Evolutionary conservation across 352 stramenopile genomes (phyloP), one percentile per base, ranked within the genome.

Genomic region (Thraustochytrium striatum): DNA sequence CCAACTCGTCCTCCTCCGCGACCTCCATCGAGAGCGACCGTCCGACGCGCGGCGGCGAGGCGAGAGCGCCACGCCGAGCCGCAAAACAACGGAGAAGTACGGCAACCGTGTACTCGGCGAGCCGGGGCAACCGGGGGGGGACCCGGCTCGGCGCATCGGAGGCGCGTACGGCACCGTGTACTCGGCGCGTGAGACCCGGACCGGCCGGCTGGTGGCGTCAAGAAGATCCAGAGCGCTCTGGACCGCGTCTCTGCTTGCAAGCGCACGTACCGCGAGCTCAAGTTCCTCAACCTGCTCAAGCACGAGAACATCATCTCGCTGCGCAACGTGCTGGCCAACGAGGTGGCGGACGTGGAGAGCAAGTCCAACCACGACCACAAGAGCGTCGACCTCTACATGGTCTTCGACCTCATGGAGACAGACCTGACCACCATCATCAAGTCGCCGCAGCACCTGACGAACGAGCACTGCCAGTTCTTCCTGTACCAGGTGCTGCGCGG

Each of bases 241-340:
- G 93, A 97, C 61, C 95, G 99, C 85, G 91, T 98, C 38, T 94
- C 98, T 55, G 96, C 99, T 83, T 96, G 96, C 57, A 99, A 99
- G 86, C 92, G 96, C 58, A 99, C 99, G 78, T 86, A 99, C 47
- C 89, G 96, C 28, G 96, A 98, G 85, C 98, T 98, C 83, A 94
- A 95, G 69, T 84, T 97, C 52, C 83, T 97, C 43, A 90, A 93
- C 80, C 89, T 94, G 61, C 93, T 98, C 87, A 86, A 93, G 61
- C 92, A 95, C 84, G 91, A 97, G 84, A 97, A 97, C 69, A 95
- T 99, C 72, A 96, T 99, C 50, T 91, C 89, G 61, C 93, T 98
- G 83, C 85, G 95, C 11, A 93, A 98, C 82, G 89, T 98, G 85
- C 89, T 98, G 85, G 92, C 93, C n/a, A 94, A 72, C 33, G 21